phyloP scores from a whole-genome alignment of 345 rosid genomes.

The Linum tenue region DNA sequence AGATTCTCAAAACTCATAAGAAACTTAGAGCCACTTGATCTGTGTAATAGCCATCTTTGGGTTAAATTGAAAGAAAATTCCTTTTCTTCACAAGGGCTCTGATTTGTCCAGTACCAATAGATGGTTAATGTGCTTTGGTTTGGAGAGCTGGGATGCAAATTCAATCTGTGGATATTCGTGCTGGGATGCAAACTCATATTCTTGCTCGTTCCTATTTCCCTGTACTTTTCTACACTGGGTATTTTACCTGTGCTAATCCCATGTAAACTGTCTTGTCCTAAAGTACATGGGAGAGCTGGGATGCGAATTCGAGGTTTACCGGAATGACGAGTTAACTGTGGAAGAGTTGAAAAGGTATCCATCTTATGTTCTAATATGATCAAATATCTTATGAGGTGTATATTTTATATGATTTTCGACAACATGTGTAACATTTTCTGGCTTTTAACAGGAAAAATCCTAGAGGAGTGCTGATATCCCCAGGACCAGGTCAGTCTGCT shows the following conservation, averaged over 20 bases:
- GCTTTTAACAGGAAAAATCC: conserved; percentile 63
- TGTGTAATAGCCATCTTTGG: too few species aligned
- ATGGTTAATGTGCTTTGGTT: background rate
- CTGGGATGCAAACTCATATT: background rate
- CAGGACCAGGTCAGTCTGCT: conserved; percentile 67
- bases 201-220: too few species aligned
- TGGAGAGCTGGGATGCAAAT: too few species aligned
- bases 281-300: conserved; percentile 95
- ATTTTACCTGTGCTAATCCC: background rate
- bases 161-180: too few species aligned
- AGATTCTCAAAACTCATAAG: too few species aligned
- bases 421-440: conserved; percentile 5
- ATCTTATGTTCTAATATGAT: background rate
- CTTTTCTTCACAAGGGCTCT: too few species aligned
- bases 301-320: conserved; percentile 72
- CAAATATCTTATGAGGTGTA: background rate
- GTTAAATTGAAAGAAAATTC: background rate
- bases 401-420: background rate
- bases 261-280: conserved; percentile 10
- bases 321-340: conserved; percentile 81
- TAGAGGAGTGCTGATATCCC: conserved; percentile 85
- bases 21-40: too few species aligned
- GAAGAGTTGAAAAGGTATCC: conserved; percentile 69
- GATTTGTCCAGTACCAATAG: background rate
- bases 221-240: too few species aligned